Conservation (phyloP, 176 grass and related monocot genomes). For the Musa itinerans region DNA sequence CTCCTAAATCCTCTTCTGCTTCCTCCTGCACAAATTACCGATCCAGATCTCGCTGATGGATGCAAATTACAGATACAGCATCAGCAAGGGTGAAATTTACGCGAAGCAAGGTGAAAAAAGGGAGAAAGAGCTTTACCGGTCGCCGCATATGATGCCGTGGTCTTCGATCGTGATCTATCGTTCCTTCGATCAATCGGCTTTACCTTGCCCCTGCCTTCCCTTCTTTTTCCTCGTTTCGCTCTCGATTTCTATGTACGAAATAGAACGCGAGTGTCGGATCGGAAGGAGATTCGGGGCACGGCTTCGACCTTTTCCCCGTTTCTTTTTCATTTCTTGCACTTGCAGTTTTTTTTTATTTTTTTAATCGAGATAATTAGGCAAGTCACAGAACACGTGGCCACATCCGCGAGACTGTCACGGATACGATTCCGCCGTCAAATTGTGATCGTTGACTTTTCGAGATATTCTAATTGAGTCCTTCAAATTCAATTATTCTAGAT, state of each 20-base stretch:
- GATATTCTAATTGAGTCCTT: too few relatives aligned
- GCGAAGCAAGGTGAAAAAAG: not conserved
- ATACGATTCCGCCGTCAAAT: not conserved
- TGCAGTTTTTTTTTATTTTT: not conserved
- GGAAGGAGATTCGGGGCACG: not conserved
- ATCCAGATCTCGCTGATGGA: not conserved
- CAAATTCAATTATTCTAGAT: too few relatives aligned
- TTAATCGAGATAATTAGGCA: too few relatives aligned
- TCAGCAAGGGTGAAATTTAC: not conserved
- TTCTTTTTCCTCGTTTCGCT: not conserved
- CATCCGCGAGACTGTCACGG: not conserved
- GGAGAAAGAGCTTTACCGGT: not conserved
- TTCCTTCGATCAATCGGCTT: not conserved
- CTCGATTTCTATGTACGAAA: not conserved
- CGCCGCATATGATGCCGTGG: not conserved
- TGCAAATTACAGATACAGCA: not conserved
- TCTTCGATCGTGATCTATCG: not conserved
- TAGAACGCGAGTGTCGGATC: conserved; percentile 9
- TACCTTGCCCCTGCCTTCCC: not conserved
- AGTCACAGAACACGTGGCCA: too few relatives aligned
- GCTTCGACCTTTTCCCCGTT: conserved; percentile 4
- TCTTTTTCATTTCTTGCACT: not conserved
- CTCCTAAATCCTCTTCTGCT: conserved; percentile 21
- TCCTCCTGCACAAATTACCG: not conserved
- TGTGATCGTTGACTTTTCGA: too few relatives aligned